Percentiles rank a stretch among this genome's conserved stretches.
Conservation (phyloP, 1,139 yeast species). For the Saccharomyces hybrid region DNA sequence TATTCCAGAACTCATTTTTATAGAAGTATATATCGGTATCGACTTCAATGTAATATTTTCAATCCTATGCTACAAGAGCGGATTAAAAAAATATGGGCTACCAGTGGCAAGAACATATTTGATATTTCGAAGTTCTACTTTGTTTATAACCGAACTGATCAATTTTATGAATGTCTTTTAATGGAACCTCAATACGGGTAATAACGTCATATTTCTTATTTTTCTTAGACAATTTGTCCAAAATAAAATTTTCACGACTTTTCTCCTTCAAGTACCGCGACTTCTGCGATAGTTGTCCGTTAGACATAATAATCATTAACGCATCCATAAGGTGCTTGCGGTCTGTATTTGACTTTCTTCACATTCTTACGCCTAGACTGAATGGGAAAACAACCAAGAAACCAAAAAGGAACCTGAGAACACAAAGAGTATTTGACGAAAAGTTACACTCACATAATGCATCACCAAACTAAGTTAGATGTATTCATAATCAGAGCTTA, state of each 20-base stretch:
- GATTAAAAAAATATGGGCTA: background rate
- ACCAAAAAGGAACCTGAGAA: background rate
- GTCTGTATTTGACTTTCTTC: background rate
- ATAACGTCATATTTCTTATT: background rate
- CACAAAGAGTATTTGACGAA: background rate
- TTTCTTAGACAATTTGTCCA: background rate
- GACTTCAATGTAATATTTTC: background rate
- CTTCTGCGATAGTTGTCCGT: background rate
- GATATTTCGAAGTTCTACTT: background rate
- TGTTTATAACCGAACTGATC: background rate
- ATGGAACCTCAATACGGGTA: background rate
- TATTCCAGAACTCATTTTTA: background rate
- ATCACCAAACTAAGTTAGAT: constrained; percentile 29
- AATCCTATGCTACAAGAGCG: background rate
- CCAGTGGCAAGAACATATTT: background rate
- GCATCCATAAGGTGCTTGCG: background rate
- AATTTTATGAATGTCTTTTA: background rate
- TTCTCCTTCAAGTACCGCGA: background rate
- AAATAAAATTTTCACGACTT: background rate
- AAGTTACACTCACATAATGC: constrained; percentile 13
- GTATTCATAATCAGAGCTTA: constrained; percentile 29
- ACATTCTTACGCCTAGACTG: background rate
- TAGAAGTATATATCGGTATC: background rate
- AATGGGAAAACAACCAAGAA: background rate
- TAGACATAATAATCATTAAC: background rate